Base-by-base conservation (phyloP, 805 yeast genomes). In the Cyberlindnera meyerae region DNA sequence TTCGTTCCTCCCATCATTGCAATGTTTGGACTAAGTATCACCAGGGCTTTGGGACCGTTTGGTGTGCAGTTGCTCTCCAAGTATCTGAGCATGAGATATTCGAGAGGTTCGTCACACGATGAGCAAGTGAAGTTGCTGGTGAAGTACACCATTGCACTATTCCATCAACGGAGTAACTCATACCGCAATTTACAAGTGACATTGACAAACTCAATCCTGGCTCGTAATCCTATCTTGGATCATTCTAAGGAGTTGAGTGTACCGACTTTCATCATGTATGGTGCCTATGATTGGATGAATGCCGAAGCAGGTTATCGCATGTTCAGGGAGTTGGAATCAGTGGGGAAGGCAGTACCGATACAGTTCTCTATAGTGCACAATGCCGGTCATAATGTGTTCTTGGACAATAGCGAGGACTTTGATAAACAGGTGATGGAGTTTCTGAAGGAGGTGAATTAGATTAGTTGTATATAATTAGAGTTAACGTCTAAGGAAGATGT, bases 201-300 rank as follows among this genome's bases (percentile, higher is more conserved):
- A 3, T 24, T 52, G 17, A 51, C 39, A 27, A 40, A 46, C n/a
- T 55, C 54, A 14, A 38, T 81, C 12, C 69, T 78, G 5, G 82
- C 83, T 16, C 72, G 72, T 40, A 72, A 72, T 54, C 93, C 94
- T 1, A 66, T 83, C 37, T 58, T 71, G 47, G 89, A 82, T 52
- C 71, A 79, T 40, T 57, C 78, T 25, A 49, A 55, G 8, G 46
- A 54, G 11, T 57, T 69, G 15, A 49, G 62, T 47, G 50, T 73
- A 8, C 48, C 49, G 7, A 29, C 46, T 0, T 17, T 34, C n/a
- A 41, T 63, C 24, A 30, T 66, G 33, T 84, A 82, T 55, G 94
- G 93, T 0, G 73, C 78, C 44, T 74, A 66, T 44, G 94, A 84
- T 52, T 83, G 84, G 68, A 83, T 82, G 93, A 70, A 77, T 49